Evolutionary conservation across 2,329 filamentous ascomycete species (phyloP).

Genomic region (Phoma sp.): DNA sequence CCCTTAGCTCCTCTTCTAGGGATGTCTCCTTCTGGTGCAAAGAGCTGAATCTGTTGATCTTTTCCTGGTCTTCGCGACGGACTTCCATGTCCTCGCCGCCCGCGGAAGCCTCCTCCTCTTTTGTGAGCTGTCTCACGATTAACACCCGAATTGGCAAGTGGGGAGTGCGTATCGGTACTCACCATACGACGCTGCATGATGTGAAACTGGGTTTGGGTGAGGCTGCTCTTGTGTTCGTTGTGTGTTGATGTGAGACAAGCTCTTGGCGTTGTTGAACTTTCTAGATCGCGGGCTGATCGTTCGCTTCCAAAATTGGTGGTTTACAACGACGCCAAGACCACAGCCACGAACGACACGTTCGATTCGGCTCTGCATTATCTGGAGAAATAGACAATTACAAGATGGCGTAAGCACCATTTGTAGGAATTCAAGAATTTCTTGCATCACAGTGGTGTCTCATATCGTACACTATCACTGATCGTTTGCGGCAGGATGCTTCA

Average conservation of each 20-base stretch:
- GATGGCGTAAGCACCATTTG: no score
- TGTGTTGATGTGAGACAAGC: neutral
- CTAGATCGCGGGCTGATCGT: slow-evolving; percentile 2
- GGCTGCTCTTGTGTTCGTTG: neutral
- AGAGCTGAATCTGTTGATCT: slow-evolving; percentile 97
- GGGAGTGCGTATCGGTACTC: slow-evolving; percentile 19
- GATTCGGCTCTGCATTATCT: no score
- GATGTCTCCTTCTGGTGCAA: slow-evolving; percentile 84
- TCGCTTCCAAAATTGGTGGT: slow-evolving; percentile 11
- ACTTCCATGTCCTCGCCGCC: slow-evolving; percentile 87
- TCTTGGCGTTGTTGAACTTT: slow-evolving; percentile 15
- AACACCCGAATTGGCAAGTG: neutral
- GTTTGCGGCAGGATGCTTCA: no score
- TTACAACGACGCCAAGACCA: slow-evolving; percentile 9
- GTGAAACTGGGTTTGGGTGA: neutral
- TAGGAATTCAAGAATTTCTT: no score
- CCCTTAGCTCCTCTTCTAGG: slow-evolving; percentile 79
- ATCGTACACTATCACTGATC: no score
- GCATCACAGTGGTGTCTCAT: no score
- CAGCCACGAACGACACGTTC: no score
- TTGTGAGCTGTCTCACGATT: slow-evolving; percentile 73
- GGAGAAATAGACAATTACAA: no score
- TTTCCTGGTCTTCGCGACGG: slow-evolving; percentile 95
- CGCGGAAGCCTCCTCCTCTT: slow-evolving; percentile 74
- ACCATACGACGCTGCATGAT: slow-evolving; percentile 56